Base-by-base conservation (phyloP, 164 flowering plant genomes). In the Liquidambar formosana region DNA sequence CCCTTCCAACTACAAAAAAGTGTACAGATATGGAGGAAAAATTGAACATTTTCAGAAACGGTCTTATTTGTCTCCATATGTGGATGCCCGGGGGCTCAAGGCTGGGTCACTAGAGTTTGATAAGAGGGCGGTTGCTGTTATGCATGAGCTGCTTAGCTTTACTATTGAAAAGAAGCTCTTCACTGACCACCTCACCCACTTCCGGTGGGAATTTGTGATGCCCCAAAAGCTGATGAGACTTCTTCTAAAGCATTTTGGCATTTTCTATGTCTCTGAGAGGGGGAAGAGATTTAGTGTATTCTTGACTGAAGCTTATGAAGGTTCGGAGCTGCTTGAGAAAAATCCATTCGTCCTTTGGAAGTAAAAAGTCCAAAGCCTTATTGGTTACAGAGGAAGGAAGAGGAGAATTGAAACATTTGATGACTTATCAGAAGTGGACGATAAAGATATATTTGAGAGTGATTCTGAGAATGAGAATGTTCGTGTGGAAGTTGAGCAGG, bases 151-250 rank as follows among this genome's bases (percentile, higher is more conserved):
- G 73, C 93, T 94, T 63, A 91, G 90, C 78, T 94, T 94, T 75
- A 92, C 91, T 8, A 64, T 85, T 58, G 95, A 92, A 79, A 94
- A 91, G 80, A 81, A 91, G 77, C 75, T 94, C 69, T 91, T 89
- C 4, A 90, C 95, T 44, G 99, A 94, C 76, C 89, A 88, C 64
- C 86, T 94, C 16, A 91, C 97, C 0, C 99, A 94, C 68, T 92
- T 88, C 66, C 77, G 97, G 16, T 66, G 78, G 25, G 99, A 94
- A 68, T 77, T 92, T 56, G 84, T 85, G 23, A 89, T 94, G 94
- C 97, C 97, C 21, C 97, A 92, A 71, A 92, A 89, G 81, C 74
- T 94, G 71, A 92, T 94, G 97, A 86, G 97, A 75, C 78, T 94
- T 66, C 78, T 94, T 61, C 57, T 94, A 73, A 94, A 92, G 84